A percentile compares a stretch with the other conserved stretches of the same genome.
phyloP scores from a whole-genome alignment of 179 eudicot species.

The Carnegiea gigantea region DNA sequence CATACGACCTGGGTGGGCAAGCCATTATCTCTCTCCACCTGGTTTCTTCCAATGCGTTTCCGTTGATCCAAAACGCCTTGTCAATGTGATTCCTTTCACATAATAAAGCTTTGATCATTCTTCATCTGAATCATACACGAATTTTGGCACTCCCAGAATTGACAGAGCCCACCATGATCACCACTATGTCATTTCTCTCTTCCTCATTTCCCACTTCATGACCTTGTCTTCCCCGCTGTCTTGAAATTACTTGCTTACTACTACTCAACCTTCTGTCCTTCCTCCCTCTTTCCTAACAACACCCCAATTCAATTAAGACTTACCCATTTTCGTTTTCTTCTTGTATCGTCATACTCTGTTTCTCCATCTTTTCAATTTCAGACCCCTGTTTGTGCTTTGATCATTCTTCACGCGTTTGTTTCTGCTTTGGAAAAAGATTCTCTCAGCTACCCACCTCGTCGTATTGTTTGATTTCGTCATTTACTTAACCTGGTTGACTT shows the following conservation, averaged over 20 bases:
- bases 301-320: neutral
- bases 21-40: conserved; percentile 12
- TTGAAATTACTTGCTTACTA: conserved; percentile 1
- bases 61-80: neutral
- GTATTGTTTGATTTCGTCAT: neutral
- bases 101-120: neutral
- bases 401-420: neutral
- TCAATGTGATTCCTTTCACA: neutral
- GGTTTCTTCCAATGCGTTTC: neutral
- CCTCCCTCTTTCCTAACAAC: neutral
- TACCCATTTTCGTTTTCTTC: neutral
- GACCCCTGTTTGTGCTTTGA: neutral
- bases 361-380: neutral
- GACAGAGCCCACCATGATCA: neutral
- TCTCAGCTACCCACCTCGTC: neutral
- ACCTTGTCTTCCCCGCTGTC: neutral
- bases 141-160: no score
- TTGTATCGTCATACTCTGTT: neutral
- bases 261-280: neutral
- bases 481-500: conserved; percentile 21
- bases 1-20: conserved; percentile 9
- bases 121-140: neutral
- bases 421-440: conserved; percentile 7
- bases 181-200: neutral
- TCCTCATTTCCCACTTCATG: neutral